A percentile compares a stretch with the other conserved stretches of the same genome.
phyloP scores from a whole-genome alignment of 306 rosid genomes.

The Ammopiptanthus mongolicus region DNA sequence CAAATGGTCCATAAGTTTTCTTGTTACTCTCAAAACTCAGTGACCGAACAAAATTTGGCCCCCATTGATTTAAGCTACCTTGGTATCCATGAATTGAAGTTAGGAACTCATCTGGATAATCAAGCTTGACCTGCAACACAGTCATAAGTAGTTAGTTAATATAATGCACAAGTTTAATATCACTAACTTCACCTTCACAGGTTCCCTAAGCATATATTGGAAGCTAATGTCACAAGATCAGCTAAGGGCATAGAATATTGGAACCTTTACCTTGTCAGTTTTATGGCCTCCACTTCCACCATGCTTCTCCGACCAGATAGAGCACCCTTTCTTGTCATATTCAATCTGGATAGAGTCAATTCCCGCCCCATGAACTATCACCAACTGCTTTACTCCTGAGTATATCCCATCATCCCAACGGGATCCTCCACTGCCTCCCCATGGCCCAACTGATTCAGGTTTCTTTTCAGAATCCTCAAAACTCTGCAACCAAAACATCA shows the following conservation, averaged over 20 bases:
- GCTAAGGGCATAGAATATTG: neutral
- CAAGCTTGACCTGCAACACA: conserved; percentile 57
- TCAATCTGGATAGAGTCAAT: conserved; percentile 74
- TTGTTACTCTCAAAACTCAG: conserved; percentile 54
- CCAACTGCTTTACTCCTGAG: conserved; percentile 69
- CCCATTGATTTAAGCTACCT: conserved; percentile 49
- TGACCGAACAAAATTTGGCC: conserved; percentile 44
- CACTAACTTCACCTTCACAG: conserved; percentile 8
- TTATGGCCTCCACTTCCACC: conserved; percentile 78
- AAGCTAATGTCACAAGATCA: neutral
- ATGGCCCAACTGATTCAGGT: conserved; percentile 59
- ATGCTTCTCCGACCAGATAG: conserved; percentile 71
- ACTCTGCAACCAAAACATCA: conserved; percentile 31
- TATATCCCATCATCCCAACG: conserved; percentile 62
- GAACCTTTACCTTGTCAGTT: conserved; percentile 43
- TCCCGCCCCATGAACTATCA: conserved; percentile 62
- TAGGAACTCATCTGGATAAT: conserved; percentile 59
- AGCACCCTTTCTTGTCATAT: conserved; percentile 59
- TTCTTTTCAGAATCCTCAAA: conserved; percentile 34
- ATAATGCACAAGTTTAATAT: conserved; percentile 2
- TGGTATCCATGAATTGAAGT: conserved; percentile 57
- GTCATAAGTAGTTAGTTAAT: neutral
- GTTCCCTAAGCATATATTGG: neutral
- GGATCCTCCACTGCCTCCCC: conserved; percentile 67
- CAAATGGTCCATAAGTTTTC: conserved; percentile 64